Evolutionary conservation across 2,329 filamentous ascomycete genomes (phyloP), one percentile per base, ranked within the genome.

Genomic region (Leptographium lundbergii): DNA sequence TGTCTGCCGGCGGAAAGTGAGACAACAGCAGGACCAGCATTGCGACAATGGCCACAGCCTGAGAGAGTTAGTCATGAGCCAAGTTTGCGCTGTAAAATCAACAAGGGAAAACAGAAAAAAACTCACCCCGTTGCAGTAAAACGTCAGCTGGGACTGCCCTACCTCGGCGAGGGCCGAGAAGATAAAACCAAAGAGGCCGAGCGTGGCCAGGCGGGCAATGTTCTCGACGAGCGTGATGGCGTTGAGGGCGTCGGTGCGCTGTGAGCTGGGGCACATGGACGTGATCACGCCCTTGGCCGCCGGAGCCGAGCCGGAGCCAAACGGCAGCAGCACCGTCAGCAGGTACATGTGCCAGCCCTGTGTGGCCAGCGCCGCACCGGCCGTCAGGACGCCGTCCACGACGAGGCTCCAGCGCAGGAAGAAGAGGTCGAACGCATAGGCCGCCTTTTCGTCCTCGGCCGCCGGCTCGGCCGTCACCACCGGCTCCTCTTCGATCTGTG

Each of bases 261-360:
- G 79, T 0, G 75, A 75, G 1, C 81, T 74, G 0, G 83, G 73
- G 52, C 84, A 84, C 84, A 89, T 86, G 59, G 86, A 81, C 0
- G 87, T 79, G 61, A 89, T 87, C n/a, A 86, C 83, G 0, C 86
- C 86, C 63, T 89, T 89, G 1, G 85, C 84, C 0, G 86, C 84
- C 0, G 85, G 79, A 0, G 84, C 86, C 0, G 85, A 85, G 0
- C 86, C 86, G 0, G 85, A 86, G 0, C 83, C 85, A 34, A 89
- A 81, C 0, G 86, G 86, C 0, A 89, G 74, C 1, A 88, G 67
- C 29, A 81, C 77, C 0, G 84, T 84, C 1, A 85, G 80, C 0
- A 87, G 69, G 65, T 87, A 89, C 54, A 89, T 81, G 63, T 89
- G 85, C 83, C 84, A 88, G 1, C 78, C 77, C 54, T 80, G 61